A percentile compares a stretch with the other conserved stretches of the same genome.
Conservation (phyloP, 768 basidiomycete species). For the Lentinula detonsa region DNA sequence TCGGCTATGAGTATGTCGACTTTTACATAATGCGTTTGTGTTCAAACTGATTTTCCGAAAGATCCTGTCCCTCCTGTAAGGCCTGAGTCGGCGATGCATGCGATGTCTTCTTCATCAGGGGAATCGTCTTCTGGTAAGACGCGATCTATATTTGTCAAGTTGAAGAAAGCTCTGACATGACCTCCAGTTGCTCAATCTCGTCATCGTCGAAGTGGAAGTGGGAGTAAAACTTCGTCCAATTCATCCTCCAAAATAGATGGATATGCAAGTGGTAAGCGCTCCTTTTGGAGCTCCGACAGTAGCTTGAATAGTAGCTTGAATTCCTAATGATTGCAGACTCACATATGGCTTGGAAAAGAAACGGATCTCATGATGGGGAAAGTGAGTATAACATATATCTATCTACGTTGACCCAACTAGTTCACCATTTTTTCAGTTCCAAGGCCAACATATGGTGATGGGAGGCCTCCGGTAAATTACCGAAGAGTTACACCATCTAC, state of each 20-base stretch:
- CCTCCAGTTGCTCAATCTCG: not conserved
- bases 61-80: not conserved
- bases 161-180: not conserved
- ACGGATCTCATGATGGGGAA: not conserved
- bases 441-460: not conserved
- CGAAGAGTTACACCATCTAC: not conserved
- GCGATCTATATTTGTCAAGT: too few relatives aligned
- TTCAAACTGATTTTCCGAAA: not conserved
- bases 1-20: not conserved
- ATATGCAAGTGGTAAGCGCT: slow-evolving; percentile 4
- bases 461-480: not conserved
- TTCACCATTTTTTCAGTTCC: not conserved
- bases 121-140: not conserved
- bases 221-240: slow-evolving; percentile 1
- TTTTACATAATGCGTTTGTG: not conserved
- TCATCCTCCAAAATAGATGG: slow-evolving; percentile 3
- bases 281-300: not conserved
- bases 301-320: not conserved
- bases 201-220: not conserved
- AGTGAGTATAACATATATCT: not conserved
- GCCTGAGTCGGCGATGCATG: not conserved
- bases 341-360: slow-evolving; percentile 1
- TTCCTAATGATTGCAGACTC: not conserved
- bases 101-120: not conserved
- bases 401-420: not conserved